Evolutionary conservation across 2,329 filamentous ascomycete genomes (phyloP).

Genomic region (Tolypocladium amazonense): DNA sequence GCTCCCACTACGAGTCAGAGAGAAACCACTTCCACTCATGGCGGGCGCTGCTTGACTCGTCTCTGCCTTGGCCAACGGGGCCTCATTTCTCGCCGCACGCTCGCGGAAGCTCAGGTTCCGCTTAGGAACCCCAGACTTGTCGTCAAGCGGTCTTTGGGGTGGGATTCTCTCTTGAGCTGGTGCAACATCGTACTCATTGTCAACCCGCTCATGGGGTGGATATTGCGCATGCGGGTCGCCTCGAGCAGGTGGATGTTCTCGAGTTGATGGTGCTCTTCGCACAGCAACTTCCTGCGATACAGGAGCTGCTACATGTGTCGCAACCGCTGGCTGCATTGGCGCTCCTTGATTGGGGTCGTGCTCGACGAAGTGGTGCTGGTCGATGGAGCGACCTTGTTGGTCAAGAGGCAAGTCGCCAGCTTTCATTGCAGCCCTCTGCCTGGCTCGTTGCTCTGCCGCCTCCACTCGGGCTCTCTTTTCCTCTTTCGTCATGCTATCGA

Average conservation of each 20-base stretch:
- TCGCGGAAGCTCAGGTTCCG: slow-evolving; percentile 53
- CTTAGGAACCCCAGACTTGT: slow-evolving; percentile 29
- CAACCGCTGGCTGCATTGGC: background rate
- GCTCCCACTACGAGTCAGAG: slow-evolving; percentile 37
- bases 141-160: slow-evolving; percentile 8
- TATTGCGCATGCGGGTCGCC: background rate
- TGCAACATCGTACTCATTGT: slow-evolving; percentile 9
- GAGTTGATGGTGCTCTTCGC: background rate
- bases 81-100: slow-evolving; percentile 35
- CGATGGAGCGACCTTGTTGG: slow-evolving; percentile 10
- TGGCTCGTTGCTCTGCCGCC: slow-evolving; percentile 66
- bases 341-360: background rate
- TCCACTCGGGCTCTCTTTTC: slow-evolving; percentile 80
- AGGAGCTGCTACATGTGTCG: background rate
- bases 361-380: slow-evolving; percentile 8
- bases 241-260: background rate
- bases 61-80: slow-evolving; percentile 20
- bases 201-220: background rate
- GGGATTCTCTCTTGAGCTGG: slow-evolving; percentile 10
- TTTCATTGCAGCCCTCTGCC: slow-evolving; percentile 44
- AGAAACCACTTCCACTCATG: slow-evolving; percentile 20
- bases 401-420: slow-evolving; percentile 13
- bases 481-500: slow-evolving; percentile 90
- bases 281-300: background rate
- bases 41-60: slow-evolving; percentile 15